A percentile compares a stretch with the other conserved stretches of the same genome.
Conservation (phyloP, 2,329 filamentous ascomycete genomes). For the Fusarium humuli region DNA sequence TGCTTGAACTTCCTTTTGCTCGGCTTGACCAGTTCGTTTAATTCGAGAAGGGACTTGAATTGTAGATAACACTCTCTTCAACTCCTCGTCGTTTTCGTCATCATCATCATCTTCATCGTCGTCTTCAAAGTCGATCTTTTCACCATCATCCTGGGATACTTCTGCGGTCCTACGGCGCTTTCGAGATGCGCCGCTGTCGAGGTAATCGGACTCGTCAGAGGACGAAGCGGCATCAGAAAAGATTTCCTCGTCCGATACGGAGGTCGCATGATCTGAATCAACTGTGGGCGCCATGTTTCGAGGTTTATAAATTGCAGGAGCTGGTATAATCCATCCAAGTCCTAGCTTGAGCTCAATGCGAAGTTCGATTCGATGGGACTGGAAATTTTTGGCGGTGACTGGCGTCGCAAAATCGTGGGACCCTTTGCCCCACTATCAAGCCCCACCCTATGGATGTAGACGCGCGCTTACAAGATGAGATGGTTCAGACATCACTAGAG, state of each 20-base stretch:
- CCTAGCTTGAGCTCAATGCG: slow-evolving; percentile 18
- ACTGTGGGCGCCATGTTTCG: slow-evolving; percentile 38
- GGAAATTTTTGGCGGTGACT: slow-evolving; percentile 47
- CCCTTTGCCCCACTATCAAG: slow-evolving; percentile 17
- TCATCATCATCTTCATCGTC: slow-evolving; percentile 48
- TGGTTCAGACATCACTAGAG: slow-evolving; percentile 1
- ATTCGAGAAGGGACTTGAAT: slow-evolving; percentile 67
- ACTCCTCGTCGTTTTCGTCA: slow-evolving; percentile 49
- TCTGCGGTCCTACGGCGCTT: slow-evolving; percentile 59
- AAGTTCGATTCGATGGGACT: slow-evolving; percentile 21
- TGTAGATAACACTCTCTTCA: slow-evolving; percentile 54
- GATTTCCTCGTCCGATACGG: slow-evolving; percentile 32
- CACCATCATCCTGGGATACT: slow-evolving; percentile 42
- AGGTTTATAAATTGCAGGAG: slow-evolving; percentile 43
- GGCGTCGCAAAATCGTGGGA: slow-evolving; percentile 40
- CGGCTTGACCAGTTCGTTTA: slow-evolving; percentile 53
- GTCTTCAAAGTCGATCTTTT: slow-evolving; percentile 33
- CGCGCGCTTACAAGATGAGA: slow-evolving; percentile 46
- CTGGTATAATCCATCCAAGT: slow-evolving; percentile 25
- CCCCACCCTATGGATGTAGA: slow-evolving; percentile 35
- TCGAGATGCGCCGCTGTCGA: slow-evolving; percentile 59
- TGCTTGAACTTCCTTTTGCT: slow-evolving; percentile 35
- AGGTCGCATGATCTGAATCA: slow-evolving; percentile 34
- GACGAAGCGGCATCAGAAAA: slow-evolving; percentile 37
- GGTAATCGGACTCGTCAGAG: slow-evolving; percentile 61